phyloP scores from a whole-genome alignment of 495 filamentous ascomycete species.

The Halenospora varia region DNA sequence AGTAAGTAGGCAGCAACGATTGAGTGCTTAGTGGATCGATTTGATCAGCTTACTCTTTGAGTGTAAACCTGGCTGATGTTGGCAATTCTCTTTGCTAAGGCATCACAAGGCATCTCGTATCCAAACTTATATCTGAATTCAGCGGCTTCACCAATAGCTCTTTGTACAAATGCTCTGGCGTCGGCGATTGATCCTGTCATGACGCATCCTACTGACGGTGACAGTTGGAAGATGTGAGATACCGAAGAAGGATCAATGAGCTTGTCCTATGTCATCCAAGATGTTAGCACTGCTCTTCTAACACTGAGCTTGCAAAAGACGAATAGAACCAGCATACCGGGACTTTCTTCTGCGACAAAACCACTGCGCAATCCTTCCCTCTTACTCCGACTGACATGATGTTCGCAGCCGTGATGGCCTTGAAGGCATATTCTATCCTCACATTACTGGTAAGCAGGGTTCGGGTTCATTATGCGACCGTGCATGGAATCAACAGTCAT shows the following conservation, averaged over 20 bases:
- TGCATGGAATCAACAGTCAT: too few species aligned
- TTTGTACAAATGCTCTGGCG: conserved; percentile 84
- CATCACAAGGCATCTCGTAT: conserved; percentile 99
- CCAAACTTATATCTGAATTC: conserved; percentile 98
- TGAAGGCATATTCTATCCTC: conserved; percentile 95
- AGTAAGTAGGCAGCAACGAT: conserved; percentile 12
- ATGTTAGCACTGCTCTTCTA: conserved; percentile 29
- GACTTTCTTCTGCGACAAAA: conserved; percentile 98
- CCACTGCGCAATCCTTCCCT: conserved; percentile 94
- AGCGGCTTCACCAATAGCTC: conserved; percentile 91
- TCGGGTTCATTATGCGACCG: too few species aligned
- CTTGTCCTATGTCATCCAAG: conserved; percentile 70
- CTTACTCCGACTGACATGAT: conserved; percentile 95
- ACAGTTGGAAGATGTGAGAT: conserved; percentile 94
- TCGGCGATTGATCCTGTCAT: conserved; percentile 99
- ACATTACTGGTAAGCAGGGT: conserved; percentile 1
- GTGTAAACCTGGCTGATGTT: conserved; percentile 99
- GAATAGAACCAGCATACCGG: conserved; percentile 68
- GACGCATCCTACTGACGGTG: conserved; percentile 92
- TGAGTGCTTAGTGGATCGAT: conserved; percentile 19
- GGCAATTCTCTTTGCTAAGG: conserved; percentile 89
- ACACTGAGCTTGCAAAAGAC: conserved; percentile 17
- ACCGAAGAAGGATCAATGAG: conserved; percentile 97
- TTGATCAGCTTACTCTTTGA: conserved; percentile 57
- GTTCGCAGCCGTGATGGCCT: conserved; percentile 97